Evolutionary conservation across 2,329 filamentous ascomycete species (phyloP).

Genomic region (Endoconidiophora polonica): DNA sequence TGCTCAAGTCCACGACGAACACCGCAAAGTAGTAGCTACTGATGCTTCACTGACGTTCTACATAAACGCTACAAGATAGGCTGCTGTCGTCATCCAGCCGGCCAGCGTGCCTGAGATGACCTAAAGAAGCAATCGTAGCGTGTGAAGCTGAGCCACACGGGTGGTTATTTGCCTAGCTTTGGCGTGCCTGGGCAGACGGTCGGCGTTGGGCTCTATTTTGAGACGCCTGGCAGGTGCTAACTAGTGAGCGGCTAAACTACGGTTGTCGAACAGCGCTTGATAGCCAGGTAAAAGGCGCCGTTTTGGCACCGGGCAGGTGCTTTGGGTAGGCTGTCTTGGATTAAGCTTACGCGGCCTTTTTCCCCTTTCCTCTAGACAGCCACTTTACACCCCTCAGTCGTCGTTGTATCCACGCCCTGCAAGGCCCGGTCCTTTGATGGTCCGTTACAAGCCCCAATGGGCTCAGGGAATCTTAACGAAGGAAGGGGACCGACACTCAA

Average conservation of each 20-base stretch:
- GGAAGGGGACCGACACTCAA: conserved; percentile 2
- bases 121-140: too few relatives aligned
- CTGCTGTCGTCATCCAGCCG: too few relatives aligned
- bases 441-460: background rate
- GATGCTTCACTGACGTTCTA: too few relatives aligned
- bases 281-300: too few relatives aligned
- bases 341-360: conserved; percentile 12
- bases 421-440: background rate
- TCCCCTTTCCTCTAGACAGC: conserved; percentile 3
- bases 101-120: too few relatives aligned
- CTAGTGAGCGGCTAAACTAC: background rate
- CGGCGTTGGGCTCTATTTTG: too few relatives aligned
- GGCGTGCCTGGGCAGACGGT: too few relatives aligned
- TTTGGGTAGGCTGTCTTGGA: background rate
- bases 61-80: too few relatives aligned
- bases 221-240: background rate
- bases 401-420: conserved; percentile 2
- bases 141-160: too few relatives aligned
- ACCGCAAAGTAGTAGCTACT: too few relatives aligned
- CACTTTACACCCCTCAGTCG: background rate
- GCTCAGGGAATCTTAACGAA: conserved; percentile 1
- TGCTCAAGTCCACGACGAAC: too few relatives aligned
- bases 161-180: too few relatives aligned
- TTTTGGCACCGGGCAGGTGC: background rate
- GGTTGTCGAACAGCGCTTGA: background rate